Evolutionary conservation across 441 rosid species (phyloP), one percentile per base, ranked within the genome.

Genomic region (Rhodomyrtus psidioides): DNA sequence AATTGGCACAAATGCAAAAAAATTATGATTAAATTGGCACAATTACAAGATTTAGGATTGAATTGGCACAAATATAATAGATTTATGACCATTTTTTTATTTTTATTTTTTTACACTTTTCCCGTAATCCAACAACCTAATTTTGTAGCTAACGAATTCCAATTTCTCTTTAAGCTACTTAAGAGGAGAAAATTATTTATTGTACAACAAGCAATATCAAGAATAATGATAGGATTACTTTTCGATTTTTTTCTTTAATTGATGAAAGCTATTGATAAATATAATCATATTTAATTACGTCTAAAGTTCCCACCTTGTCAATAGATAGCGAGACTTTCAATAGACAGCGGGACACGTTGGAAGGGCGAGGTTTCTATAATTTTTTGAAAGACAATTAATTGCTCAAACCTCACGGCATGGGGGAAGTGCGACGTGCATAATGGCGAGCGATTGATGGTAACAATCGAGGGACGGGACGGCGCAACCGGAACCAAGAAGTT

Each of bases 401-500:
- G 23, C 12, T 55, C 58, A 55, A 55, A 23, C n/a, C 58, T 55
- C 26, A 23, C 1, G n/a, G n/a, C n/a, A n/a, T n/a, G 17, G 6
- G 70, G 74, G 74, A 9, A 28, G 34, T 7, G n/a, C n/a, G 39
- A 7, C 39, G 7, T 1, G 42, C 21, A 60, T 27, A 6, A 3
- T 19, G 2, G 14, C 0, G 26, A 34, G 2, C 26, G 19, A 30
- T 9, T 1, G 4, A 34, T 9, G 46, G 46, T 34, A 19, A 65
- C 42, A 30, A 8, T 19, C 7, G 7, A 17, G 46, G 44, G 44
- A 4, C 0, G 17, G 6, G 23, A 23, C 8, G 14, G 46, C 23
- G 7, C 46, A 19, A 34, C 0, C 0, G 7, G 26, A 65, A 34
- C 24, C 12, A 2, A 9, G 0, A 3, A 9, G 3, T 14, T 65